Evolutionary conservation across 495 filamentous ascomycete genomes (phyloP), one percentile per base, ranked within the genome.

Genomic region (Hypoxylon intermedium): DNA sequence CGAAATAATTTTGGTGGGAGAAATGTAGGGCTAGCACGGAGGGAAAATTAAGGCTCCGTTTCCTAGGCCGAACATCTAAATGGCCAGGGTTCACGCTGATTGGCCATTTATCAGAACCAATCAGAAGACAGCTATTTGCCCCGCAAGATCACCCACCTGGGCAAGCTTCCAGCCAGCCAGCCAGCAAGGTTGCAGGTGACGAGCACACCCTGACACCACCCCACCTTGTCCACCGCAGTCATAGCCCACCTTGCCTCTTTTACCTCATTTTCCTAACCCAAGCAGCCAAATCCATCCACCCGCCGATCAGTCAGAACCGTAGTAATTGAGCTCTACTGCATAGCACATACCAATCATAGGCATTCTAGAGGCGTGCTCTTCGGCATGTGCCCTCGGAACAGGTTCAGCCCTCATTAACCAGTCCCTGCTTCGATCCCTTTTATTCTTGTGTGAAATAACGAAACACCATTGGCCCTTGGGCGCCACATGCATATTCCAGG

Each of bases 1-100:
- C 61, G 61, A 71, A 72, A 67, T 70, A 12, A 33, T 72, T 71
- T 72, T 69, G 63, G 63, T 69, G 69, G 69, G 67, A 58, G 57
- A 48, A 72, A 65, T 54, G 65, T 71, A 71, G 68, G 68, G 68
- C 62, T 71, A 68, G 61, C 60, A 65, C 56, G 53, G 67, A 52
- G 44, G 66, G 68, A 71, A 71, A 71, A 71, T 67, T 56, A 54
- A 68, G 57, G 13, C 28, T 66, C 68, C 68, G 62, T 15, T 51
- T 38, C 12, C 15, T 11, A 9, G 31, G 23, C 40, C 28, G 11
- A 33, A 44, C 9, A 23, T 13, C 26, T 23, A 24, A 7, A 12
- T 53, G n/a, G n/a, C n/a, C n/a, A n/a, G n/a, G n/a, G n/a, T n/a
- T n/a, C n/a, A n/a, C n/a, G n/a, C n/a, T 60, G 45, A 66, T 66